Evolutionary conservation across 2,329 filamentous ascomycete species (phyloP).

Genomic region (Fusarium fujikuroi): DNA sequence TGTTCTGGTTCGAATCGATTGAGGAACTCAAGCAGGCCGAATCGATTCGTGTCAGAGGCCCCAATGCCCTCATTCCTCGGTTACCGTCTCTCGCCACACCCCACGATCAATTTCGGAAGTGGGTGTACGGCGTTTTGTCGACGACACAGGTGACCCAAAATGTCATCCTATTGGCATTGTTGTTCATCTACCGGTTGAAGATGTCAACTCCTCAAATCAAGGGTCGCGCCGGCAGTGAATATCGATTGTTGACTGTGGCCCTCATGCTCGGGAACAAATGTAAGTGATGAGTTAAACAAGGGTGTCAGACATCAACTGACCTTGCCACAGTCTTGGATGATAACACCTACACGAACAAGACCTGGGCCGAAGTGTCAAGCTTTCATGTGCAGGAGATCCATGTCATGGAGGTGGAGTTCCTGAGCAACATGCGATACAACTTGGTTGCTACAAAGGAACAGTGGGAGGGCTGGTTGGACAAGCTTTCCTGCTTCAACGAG

Average conservation of each 20-base stretch:
- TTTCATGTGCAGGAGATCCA: constrained; percentile 96
- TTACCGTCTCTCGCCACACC: constrained; percentile 80
- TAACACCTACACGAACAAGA: constrained; percentile 99
- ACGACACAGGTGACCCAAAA: constrained; percentile 98
- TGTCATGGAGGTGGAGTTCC: constrained; percentile 99
- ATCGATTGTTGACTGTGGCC: constrained; percentile 89
- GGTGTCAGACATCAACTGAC: constrained; percentile 35
- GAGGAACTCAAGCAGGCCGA: constrained; percentile 82
- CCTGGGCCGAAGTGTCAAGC: constrained; percentile 96
- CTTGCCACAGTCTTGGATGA: constrained; percentile 82
- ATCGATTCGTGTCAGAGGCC: constrained; percentile 59
- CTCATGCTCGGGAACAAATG: constrained; percentile 99
- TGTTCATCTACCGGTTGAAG: constrained; percentile 95
- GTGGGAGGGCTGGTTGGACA: constrained; percentile 88
- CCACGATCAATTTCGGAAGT: constrained; percentile 85
- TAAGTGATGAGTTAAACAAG: constrained; percentile 54
- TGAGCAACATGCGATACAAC: constrained; percentile 98
- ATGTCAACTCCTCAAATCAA: constrained; percentile 88
- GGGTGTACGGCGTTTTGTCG: constrained; percentile 89
- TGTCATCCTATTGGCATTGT: constrained; percentile 86
- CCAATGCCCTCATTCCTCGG: constrained; percentile 56
- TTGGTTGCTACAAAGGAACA: constrained; percentile 85
- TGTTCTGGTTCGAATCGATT: constrained; percentile 97
- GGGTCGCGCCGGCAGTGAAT: constrained; percentile 93
- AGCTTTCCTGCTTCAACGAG: constrained; percentile 82